Base-by-base conservation (phyloP, 2,329 filamentous ascomycete genomes). In the Penicillium sp. region DNA sequence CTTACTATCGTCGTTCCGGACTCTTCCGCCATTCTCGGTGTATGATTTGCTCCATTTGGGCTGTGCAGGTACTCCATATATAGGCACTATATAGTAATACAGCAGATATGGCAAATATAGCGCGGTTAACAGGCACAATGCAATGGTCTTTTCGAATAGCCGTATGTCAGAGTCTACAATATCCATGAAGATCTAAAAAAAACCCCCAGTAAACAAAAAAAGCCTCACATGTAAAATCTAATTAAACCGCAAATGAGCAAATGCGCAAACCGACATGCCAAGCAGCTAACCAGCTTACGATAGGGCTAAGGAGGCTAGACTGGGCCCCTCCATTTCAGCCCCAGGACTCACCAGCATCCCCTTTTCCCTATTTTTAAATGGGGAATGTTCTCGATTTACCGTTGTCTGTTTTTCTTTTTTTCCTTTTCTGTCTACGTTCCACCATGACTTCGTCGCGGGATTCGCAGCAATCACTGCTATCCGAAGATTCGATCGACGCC, bases 361-460 rank as follows among this genome's bases (percentile, higher is more conserved):
- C 13, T 8, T 21, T n/a, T 39, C 23, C n/a, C 34, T 48, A 33
- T 53, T 34, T 53, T 38, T 41, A 23, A 16, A 19, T 25, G 29
- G 16, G 13, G 21, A 25, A 6, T 1, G 15, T 6, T 25, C 15
- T 34, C 1, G 0, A 21, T 10, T 50, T 50, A 50, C 29, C 1
- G n/a, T 38, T 31, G 10, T 15, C 13, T 2, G 11, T 29, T 39
- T 25, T 11, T 9, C 13, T 7, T n/a, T n/a, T n/a, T 6, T 16
- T 6, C 5, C 3, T 10, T 51, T 21, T 19, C 11, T 5, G 2
- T 33, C 3, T 16, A 34, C 6, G 10, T n/a, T n/a, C 21, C 50
- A 49, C n/a, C 5, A 65, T 65, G 63, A 44, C 53, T 23, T 53
- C 60, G 25, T 60, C 61, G 50, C 50, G 59, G 39, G 62, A 65